Base-by-base conservation (phyloP, 2,329 filamentous ascomycete genomes). In the Beauveria medogensis region DNA sequence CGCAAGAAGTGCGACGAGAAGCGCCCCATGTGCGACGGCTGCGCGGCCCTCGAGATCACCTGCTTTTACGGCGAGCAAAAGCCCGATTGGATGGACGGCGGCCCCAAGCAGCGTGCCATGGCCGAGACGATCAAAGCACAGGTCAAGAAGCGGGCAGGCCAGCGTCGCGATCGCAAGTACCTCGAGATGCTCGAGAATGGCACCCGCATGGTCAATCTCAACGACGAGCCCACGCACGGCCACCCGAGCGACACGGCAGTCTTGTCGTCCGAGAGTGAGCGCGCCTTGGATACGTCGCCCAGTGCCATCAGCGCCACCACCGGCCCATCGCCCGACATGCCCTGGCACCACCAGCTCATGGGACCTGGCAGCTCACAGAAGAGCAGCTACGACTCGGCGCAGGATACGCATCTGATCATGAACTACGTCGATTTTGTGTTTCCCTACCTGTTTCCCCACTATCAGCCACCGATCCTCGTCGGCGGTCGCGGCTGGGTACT, bases 381-480 rank as follows among this genome's bases (percentile, higher is more conserved):
- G 30, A 34, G 52, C 2, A 62, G 64, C 46, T 63, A 57, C 24
- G 62, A 68, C 53, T 55, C 58, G 14, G 67, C 65, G 2, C 64
- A 65, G 8, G 70, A 69, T 34, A 67, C 69, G 0, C 73, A 76
- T 66, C 76, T 80, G 48, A 71, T 82, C 61, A 83, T 84, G 78
- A 77, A 83, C 61, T 87, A 86, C 67, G 74, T 87, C 51, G 84
- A 88, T 68, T 80, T 83, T 64, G 76, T 86, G 22, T 80, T 87
- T 63, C 84, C 85, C 2, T 82, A 85, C 64, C 71, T 87, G 1
- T 87, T 84, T 67, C 85, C 85, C 2, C 83, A 86, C 68, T 87
- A 87, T 69, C 78, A 78, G 3, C 84, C 85, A 1, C 74, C 76
- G 2, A 67, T 84, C 6, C 73, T 82, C 3, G 74, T 81, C 60